Evolutionary conservation across 345 rosid genomes (phyloP), one percentile per base, ranked within the genome.

Genomic region (Jatropha curcas): DNA sequence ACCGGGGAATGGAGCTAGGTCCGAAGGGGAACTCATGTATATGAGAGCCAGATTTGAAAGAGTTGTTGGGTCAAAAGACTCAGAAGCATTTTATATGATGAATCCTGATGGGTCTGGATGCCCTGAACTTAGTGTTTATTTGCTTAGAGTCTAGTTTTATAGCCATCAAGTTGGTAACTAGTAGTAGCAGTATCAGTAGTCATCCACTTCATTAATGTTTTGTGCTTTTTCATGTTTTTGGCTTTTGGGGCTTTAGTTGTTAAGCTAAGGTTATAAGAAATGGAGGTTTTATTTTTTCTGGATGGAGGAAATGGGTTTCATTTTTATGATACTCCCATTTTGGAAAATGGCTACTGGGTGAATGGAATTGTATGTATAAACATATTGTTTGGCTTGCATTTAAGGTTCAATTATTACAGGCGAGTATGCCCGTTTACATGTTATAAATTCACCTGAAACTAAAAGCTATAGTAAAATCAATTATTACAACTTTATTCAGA

Each of bases 31-130:
- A 84, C 82, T 92, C 77, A 95, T 92, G 98, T 90, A 92, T 72
- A 89, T 95, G 97, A 88, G 98, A 85, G 95, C 98, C 53, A 80
- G 91, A 79, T 92, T 92, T 60, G 97, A 94, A 83, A 78, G 98
- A 79, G 98, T 94, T 53, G 87, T 87, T 0, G 98, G 98, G 27
- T 92, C 97, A 5, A 89, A 81, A 77, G 94, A 94, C 71, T 94
- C 98, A 3, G 97, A 94, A 67, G 96, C 98, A 6, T 94, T 92
- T 72, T 90, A 94, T 80, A 94, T 94, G 98, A 81, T 94, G 90
- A 94, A 86, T 81, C 98, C 95, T 35, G 96, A 88, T 60, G 89
- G 88, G 33, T 62, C 76, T 60, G 92, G 92, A 19, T 96, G 98
- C n/a, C 97, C 97, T 53, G 97, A 94, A 76, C 97, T 94, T 35